A percentile compares a stretch with the other conserved stretches of the same genome.
Conservation (phyloP, 495 filamentous ascomycete genomes). For the Trichoderma reesei region DNA sequence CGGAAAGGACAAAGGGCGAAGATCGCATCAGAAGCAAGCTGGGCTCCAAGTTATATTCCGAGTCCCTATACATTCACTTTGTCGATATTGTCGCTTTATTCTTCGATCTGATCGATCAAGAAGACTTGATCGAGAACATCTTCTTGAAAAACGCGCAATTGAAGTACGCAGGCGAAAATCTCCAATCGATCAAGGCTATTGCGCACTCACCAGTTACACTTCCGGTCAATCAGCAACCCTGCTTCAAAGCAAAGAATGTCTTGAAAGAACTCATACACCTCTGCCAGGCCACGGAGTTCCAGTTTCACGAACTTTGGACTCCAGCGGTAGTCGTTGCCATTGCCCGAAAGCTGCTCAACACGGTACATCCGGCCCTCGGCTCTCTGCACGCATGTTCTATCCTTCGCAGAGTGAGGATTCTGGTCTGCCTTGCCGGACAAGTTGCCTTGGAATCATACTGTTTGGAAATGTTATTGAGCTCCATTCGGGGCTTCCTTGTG, state of each 20-base stretch:
- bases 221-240: slow-evolving; percentile 72
- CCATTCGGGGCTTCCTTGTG: slow-evolving; percentile 65
- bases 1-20: slow-evolving; percentile 53
- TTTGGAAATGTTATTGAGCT: slow-evolving; percentile 83
- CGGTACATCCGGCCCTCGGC: slow-evolving; percentile 78
- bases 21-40: slow-evolving; percentile 56
- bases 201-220: slow-evolving; percentile 50
- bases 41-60: slow-evolving; percentile 52
- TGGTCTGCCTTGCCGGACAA: slow-evolving; percentile 67
- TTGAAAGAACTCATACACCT: slow-evolving; percentile 63
- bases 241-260: slow-evolving; percentile 69
- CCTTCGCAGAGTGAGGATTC: slow-evolving; percentile 72
- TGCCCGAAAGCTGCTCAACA: slow-evolving; percentile 65
- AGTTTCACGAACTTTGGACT: slow-evolving; percentile 62
- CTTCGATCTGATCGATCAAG: slow-evolving; percentile 66
- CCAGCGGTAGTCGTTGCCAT: slow-evolving; percentile 64
- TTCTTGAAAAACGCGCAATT: slow-evolving; percentile 55
- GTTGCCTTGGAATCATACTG: slow-evolving; percentile 67
- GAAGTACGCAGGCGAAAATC: slow-evolving; percentile 46
- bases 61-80: slow-evolving; percentile 56
- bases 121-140: slow-evolving; percentile 56
- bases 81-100: slow-evolving; percentile 64
- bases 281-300: slow-evolving; percentile 56
- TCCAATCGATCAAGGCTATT: slow-evolving; percentile 55
- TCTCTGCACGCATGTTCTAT: slow-evolving; percentile 78